Base-by-base conservation (phyloP, 2,329 filamentous ascomycete genomes). In the Cladosporium phlei region DNA sequence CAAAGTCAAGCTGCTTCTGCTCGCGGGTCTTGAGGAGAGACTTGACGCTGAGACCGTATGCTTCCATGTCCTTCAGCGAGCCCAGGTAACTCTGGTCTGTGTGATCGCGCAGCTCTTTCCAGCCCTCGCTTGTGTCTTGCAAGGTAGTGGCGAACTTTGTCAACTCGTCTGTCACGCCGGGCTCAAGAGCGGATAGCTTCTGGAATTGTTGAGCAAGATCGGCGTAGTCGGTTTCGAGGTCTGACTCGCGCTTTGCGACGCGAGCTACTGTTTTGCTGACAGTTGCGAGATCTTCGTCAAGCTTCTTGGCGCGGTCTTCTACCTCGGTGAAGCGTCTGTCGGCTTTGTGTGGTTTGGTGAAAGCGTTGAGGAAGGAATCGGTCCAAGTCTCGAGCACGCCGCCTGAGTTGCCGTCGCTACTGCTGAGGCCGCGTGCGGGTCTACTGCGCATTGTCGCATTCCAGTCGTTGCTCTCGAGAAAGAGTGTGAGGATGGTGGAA, bases 1-100 rank as follows among this genome's bases (percentile, higher is more conserved):
- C 93, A 61, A 91, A 95, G 70, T 98, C 93, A 48, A 98, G 84
- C 66, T 98, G 93, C 66, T 98, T 98, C 71, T 94, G 89, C 71
- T 98, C 93, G 27, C 93, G 84, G 1, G 88, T 88, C 66, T 95
- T 95, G 53, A 98, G 81, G 4, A 98, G 82, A 19, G 81, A 77
- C 67, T 95, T 95, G 37, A 97, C 74, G 0, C 89, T 85, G n/a
- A 79, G 72, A 55, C 89, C 91, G 68, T 97, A 98, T 20, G 89
- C 85, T 59, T 94, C 87, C 90, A 97, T 95, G 69, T 98, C 93
- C 40, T 89, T 82, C 44, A 98, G 75, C 46, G 85, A 91, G 55
- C 88, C 88, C 1, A 98, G 80, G 64, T 98, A 98, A 67, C 96
- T 89, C 60, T 95, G 89, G 63, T 98, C 93, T 0, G 91, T 97